phyloP scores from a whole-genome alignment of 2,329 filamentous ascomycete genomes.

The Fusarium metavorans region DNA sequence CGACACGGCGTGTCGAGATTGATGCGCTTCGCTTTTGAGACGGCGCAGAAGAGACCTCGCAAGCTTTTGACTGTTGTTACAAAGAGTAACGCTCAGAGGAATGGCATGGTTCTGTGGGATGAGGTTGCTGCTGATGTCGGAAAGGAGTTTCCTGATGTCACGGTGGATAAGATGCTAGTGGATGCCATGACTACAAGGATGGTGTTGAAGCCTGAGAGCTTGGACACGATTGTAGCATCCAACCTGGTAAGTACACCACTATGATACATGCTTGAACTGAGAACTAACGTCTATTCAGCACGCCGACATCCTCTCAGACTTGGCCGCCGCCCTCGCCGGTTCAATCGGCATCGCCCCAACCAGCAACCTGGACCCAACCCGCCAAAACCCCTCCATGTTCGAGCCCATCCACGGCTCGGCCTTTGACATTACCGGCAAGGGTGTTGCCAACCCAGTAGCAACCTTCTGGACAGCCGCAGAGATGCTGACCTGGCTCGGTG shows the following conservation, averaged over 20 bases:
- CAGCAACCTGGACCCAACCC: conserved; percentile 72
- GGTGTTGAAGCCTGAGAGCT: conserved; percentile 68
- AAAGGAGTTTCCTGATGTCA: conserved; percentile 70
- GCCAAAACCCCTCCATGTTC: conserved; percentile 68
- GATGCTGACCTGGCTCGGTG: conserved; percentile 69
- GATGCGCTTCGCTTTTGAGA: conserved; percentile 73
- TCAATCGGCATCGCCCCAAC: conserved; percentile 80
- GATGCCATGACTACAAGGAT: conserved; percentile 76
- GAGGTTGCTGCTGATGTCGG: conserved; percentile 68
- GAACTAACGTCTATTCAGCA: conserved; percentile 42
- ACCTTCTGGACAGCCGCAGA: conserved; percentile 71
- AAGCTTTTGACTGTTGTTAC: conserved; percentile 73
- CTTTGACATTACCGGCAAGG: conserved; percentile 69
- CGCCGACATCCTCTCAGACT: conserved; percentile 77
- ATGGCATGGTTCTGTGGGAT: conserved; percentile 78
- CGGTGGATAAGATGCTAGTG: conserved; percentile 74
- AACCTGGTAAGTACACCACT: conserved; percentile 57
- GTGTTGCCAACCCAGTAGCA: conserved; percentile 67
- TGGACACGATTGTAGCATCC: conserved; percentile 74
- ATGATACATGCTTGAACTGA: fast-evolving
- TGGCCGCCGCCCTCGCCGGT: conserved; percentile 77
- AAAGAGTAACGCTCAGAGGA: conserved; percentile 74
- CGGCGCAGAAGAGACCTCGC: conserved; percentile 65
- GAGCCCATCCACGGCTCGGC: conserved; percentile 71
- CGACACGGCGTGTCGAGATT: conserved; percentile 69